Evolutionary conservation across 192 early-diverging fungal genomes (phyloP), one percentile per base, ranked within the genome.

Genomic region (Funneliformis geosporum): DNA sequence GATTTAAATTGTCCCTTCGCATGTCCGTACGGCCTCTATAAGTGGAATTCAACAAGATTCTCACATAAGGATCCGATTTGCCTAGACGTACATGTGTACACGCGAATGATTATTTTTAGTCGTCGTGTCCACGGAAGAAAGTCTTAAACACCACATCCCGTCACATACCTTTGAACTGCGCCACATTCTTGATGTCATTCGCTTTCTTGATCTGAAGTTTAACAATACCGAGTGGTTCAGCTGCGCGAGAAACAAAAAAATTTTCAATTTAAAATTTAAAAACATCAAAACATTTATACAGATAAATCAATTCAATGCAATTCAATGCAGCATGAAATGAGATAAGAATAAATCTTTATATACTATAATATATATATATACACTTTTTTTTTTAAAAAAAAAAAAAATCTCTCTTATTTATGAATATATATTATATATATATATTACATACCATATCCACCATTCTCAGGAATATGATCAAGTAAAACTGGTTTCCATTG

Each of bases 21-120:
- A 91, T 88, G 14, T 89, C 88, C 3, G 94, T 95, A 43, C 89
- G 86, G 33, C 89, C 94, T 38, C 93, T 80, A 33, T 85, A 71
- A 50, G 86, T 81, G 66, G 86, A 85, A 60, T 86, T 86, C 33
- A 91, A 81, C 72, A 87, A 77, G 18, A 96, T 77, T 46, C 91
- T 91, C 55, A 88, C 84, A 85, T 96, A 97, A 21, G 95, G 95
- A 80, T 97, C 95, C 12, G 93, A 94, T 82, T 95, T 95, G 80
- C 91, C 89, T 60, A 42, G 33, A 33, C 2, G 33, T 2, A 33
- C 33, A 33, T 33, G 33, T 2, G 33, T 33, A 33, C 33, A 33
- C 33, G 33, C 33, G 33, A 33, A 33, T 33, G 33, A 33, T 33
- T 33, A 33, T 33, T 33, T 33, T 33, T 2, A 33, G 33, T 33